These are phyloP conservation scores for Boletus fagicola DNA, from an alignment of 768 basidiomycete species.

Conservation along the genomic window DNA sequence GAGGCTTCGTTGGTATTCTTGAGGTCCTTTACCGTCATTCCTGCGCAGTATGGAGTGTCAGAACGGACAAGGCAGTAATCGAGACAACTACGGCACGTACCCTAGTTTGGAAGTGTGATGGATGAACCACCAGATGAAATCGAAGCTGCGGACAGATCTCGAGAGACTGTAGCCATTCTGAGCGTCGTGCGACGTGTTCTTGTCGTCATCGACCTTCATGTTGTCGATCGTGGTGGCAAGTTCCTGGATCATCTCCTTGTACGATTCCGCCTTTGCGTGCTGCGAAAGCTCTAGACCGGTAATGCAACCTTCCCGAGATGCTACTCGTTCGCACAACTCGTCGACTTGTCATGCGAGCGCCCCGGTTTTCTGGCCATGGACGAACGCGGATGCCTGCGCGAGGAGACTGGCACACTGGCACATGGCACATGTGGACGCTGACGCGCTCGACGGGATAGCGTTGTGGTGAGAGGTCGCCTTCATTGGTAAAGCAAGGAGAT, in stretches of 20 bases:
- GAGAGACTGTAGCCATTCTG: background rate
- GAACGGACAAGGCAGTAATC: background rate
- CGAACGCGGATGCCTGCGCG: background rate
- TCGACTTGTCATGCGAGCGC: constrained; percentile 3
- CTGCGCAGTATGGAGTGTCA: background rate
- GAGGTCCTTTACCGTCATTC: background rate
- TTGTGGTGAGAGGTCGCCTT: too few species aligned
- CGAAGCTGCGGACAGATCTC: background rate
- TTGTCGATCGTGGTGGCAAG: constrained; percentile 7
- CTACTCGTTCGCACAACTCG: constrained; percentile 5
- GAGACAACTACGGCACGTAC: constrained; percentile 4
- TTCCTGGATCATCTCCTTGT: constrained; percentile 6
- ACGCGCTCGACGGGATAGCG: too few species aligned
- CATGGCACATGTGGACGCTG: too few species aligned
- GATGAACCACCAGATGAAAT: background rate
- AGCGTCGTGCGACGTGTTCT: background rate
- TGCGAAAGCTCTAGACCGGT: constrained; percentile 1
- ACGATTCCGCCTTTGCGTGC: background rate
- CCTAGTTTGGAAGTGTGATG: background rate
- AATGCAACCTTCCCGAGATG: constrained; percentile 10
- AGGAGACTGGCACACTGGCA: too few species aligned
- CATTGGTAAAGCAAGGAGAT: too few species aligned
- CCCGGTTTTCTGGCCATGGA: background rate
- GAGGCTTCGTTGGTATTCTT: background rate
- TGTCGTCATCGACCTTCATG: background rate